Evolutionary conservation across 139 green algal genomes (phyloP), one percentile per base, ranked within the genome.

Genomic region (Gonium pectorale): DNA sequence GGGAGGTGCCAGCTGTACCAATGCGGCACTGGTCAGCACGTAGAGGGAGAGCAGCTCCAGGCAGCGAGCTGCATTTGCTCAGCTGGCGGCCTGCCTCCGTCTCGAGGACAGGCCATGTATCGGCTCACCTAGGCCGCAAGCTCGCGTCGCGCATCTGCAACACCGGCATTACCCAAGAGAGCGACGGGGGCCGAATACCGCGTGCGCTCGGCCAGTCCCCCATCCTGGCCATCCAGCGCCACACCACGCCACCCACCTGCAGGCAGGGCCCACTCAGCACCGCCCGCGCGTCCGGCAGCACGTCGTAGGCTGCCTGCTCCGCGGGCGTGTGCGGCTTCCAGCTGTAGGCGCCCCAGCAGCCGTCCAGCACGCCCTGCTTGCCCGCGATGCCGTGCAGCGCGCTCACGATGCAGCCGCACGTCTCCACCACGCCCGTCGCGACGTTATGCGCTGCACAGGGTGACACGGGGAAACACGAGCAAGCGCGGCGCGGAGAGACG

Each of bases 401-500:
- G 68, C 68, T 77, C 8, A 77, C 44, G 44, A 77, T 77, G 68
- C 68, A 77, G 11, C 68, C 68, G 68, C 68, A 77, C n/a, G 68
- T 77, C 68, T 77, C 68, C 29, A 62, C 44, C 11, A 77, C 68
- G 3, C 68, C 68, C 26, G 29, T 5, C 26, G 6, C 24, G 17
- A 60, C 41, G 41, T 41, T 77, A 8, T 44, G 68, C 27, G 29
- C 44, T n/a, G n/a, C n/a, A n/a, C n/a, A n/a, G n/a, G n/a, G n/a
- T n/a, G n/a, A n/a, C n/a, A n/a, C n/a, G n/a, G n/a, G n/a, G n/a
- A n/a, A n/a, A n/a, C n/a, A n/a, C n/a, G n/a, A n/a, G n/a, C n/a
- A n/a, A n/a, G n/a, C n/a, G n/a, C n/a, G n/a, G n/a, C n/a, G n/a
- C n/a, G n/a, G n/a, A n/a, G n/a, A n/a, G n/a, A n/a, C n/a, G n/a